Base-by-base conservation (phyloP, 768 basidiomycete genomes). In the Boletus pseudopeckii region DNA sequence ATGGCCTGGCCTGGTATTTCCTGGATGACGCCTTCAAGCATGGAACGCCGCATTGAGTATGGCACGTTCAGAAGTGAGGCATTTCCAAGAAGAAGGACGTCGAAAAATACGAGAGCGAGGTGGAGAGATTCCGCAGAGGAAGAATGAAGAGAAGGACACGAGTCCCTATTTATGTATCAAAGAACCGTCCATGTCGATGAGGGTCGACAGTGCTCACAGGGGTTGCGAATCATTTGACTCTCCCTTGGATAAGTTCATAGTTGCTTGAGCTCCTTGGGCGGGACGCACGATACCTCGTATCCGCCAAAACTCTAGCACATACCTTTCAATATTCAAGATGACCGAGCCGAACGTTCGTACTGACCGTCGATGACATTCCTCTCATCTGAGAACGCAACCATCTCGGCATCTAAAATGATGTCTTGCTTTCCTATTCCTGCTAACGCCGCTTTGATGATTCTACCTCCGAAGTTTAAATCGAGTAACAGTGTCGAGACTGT, bases 61-160 rank as follows among this genome's bases (percentile, higher is more conserved):
- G 84, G 70, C 4, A 65, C 65, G 11, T 74, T 71, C 7, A 91
- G 59, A 11, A 91, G 71, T 8, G 79, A 84, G 34, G 67, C 61
- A n/a, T 72, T 80, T 59, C 93, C 82, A 0, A 92, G 71, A n/a
- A 79, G 66, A 7, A 97, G 76, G 14, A 95, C 62, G 62, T 97
- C 94, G 63, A 95, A 97, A 73, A 93, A 95, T 13, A 92, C 85
- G 17, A 96, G 77, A 18, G 83, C 89, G 7, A 94, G 81, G 55
- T 85, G 86, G 2, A 83, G 77, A 10, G 72, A 65, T 15, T 71
- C 70, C 7, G 56, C 42, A 18, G 72, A 68, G 3, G 73, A 71
- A 8, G 80, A 78, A 44, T 68, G 53, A 36, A 80, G 64, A 4
- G 79, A 80, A 50, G 69, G 68, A 42, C 77, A 77, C 5, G 74